These are phyloP conservation scores for Penicillium sp. DNA, from an alignment of 2,329 filamentous ascomycete genomes.

Conservation along the genomic window DNA sequence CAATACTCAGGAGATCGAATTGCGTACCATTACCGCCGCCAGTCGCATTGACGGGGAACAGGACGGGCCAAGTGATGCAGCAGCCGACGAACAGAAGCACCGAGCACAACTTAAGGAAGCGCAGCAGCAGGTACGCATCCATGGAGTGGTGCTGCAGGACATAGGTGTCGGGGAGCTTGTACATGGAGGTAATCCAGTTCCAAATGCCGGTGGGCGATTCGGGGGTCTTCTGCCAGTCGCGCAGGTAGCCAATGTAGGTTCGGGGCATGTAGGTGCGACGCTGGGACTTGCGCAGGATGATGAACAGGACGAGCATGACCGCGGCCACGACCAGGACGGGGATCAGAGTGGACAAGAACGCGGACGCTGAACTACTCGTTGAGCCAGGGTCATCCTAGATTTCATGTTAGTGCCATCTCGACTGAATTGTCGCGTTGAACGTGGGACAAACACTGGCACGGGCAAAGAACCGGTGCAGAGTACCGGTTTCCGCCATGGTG, in stretches of 20 bases:
- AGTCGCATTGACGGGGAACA: conserved; percentile 86
- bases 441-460: conserved; percentile 1
- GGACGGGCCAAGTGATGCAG: conserved; percentile 78
- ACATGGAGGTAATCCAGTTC: conserved; percentile 68
- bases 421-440: background rate
- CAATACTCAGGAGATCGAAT: conserved; percentile 75
- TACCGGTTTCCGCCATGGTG: conserved; percentile 19
- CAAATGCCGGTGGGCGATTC: conserved; percentile 60
- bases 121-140: conserved; percentile 86
- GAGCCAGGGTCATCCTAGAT: conserved; percentile 13
- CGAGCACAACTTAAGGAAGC: conserved; percentile 76
- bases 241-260: conserved; percentile 55
- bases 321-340: conserved; percentile 46
- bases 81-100: conserved; percentile 81
- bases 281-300: conserved; percentile 50
- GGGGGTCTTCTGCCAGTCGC: conserved; percentile 56
- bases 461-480: conserved; percentile 15
- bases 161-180: conserved; percentile 68
- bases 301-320: conserved; percentile 50
- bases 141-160: conserved; percentile 87
- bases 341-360: conserved; percentile 50
- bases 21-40: conserved; percentile 65
- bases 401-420: background rate
- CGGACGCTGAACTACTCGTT: conserved; percentile 42
- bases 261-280: conserved; percentile 55